Conservation (phyloP, 208 protist species). For the Crithidia bombi region DNA sequence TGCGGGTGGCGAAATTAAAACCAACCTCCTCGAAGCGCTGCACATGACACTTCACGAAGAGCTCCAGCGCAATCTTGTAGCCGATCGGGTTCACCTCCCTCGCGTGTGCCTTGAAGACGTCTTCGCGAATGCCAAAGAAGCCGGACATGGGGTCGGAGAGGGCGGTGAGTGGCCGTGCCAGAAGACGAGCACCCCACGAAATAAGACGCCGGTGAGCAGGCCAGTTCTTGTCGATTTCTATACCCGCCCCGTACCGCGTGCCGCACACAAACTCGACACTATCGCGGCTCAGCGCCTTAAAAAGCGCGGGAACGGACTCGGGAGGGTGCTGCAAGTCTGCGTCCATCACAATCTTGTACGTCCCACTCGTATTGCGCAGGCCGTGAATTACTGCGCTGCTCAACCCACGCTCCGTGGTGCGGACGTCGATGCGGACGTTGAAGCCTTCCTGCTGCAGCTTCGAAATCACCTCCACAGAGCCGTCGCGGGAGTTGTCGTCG, state of each 20-base stretch:
- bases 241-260: slow-evolving; percentile 81
- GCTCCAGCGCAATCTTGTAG: slow-evolving; percentile 94
- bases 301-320: slow-evolving; percentile 72
- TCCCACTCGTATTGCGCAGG: slow-evolving; percentile 52
- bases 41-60: slow-evolving; percentile 90
- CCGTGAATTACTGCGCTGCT: slow-evolving; percentile 91
- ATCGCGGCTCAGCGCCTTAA: slow-evolving; percentile 58
- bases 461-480: slow-evolving; percentile 80
- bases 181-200: slow-evolving; percentile 78
- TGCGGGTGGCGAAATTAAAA: slow-evolving; percentile 86
- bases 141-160: slow-evolving; percentile 94
- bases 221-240: slow-evolving; percentile 88
- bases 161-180: slow-evolving; percentile 86
- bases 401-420: slow-evolving; percentile 82
- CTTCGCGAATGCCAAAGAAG: slow-evolving; percentile 87
- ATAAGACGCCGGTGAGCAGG: slow-evolving; percentile 87
- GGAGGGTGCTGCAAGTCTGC: slow-evolving; percentile 94
- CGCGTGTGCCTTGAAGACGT: slow-evolving; percentile 56
- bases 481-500: slow-evolving; percentile 91
- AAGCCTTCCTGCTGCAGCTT: slow-evolving; percentile 65
- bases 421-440: slow-evolving; percentile 77
- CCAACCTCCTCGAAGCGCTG: slow-evolving; percentile 71
- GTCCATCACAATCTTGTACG: slow-evolving; percentile 91
- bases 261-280: slow-evolving; percentile 89
- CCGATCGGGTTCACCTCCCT: slow-evolving; percentile 81